phyloP scores from a whole-genome alignment of 352 stramenopile genomes.

The Globisporangium barbulae region DNA sequence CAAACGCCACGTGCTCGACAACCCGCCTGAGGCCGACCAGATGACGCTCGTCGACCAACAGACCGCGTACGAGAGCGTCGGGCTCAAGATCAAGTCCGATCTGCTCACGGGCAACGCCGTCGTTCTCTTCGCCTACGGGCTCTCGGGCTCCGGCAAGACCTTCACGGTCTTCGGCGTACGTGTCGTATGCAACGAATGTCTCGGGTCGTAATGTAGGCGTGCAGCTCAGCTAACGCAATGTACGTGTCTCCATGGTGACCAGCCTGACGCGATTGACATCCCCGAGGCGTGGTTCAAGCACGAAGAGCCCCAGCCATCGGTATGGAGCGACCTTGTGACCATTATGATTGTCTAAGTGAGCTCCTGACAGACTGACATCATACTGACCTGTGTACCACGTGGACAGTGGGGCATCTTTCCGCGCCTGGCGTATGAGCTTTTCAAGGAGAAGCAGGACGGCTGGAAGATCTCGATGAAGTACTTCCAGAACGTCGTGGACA shows the following conservation, averaged over 20 bases:
- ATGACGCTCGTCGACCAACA: constrained; percentile 92
- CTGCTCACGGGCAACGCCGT: constrained; percentile 90
- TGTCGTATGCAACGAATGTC: background rate
- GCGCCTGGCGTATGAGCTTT: constrained; percentile 91
- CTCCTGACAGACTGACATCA: background rate
- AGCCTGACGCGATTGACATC: constrained; percentile 90
- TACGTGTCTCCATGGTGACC: background rate
- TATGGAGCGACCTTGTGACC: constrained; percentile 1
- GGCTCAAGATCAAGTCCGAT: constrained; percentile 91
- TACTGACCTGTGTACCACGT: background rate
- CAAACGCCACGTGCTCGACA: constrained; percentile 79
- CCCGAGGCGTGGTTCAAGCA: constrained; percentile 95
- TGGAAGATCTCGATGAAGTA: constrained; percentile 98
- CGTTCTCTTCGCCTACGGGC: constrained; percentile 92
- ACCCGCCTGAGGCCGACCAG: constrained; percentile 54
- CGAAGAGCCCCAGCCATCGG: constrained; percentile 77
- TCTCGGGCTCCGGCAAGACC: constrained; percentile 91
- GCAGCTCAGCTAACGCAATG: background rate
- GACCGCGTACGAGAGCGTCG: constrained; percentile 86
- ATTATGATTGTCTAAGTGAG: background rate
- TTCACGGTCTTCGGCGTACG: constrained; percentile 91
- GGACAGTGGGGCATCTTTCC: constrained; percentile 90
- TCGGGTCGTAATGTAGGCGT: background rate
- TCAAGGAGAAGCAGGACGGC: constrained; percentile 93
- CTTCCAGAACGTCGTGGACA: constrained; percentile 96